A percentile compares a stretch with the other conserved stretches of the same genome.
These are phyloP conservation scores for Eucalyptus sp. DNA, from an alignment of 345 rosid species.

Conservation along the genomic window DNA sequence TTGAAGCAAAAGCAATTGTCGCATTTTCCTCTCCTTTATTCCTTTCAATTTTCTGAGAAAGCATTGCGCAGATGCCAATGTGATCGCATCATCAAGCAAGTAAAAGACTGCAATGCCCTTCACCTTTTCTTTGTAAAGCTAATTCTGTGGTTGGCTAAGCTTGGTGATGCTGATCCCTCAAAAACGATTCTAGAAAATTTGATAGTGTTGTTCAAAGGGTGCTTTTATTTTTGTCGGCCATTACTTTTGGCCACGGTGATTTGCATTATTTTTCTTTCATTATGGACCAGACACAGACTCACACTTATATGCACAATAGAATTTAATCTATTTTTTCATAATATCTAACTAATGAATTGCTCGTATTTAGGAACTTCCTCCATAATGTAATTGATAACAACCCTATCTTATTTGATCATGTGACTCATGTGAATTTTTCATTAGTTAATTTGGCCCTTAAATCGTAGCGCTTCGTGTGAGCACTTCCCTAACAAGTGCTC, in stretches of 20 bases:
- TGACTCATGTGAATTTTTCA: not conserved
- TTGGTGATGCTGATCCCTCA: not conserved
- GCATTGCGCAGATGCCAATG: not conserved
- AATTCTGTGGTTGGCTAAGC: not conserved
- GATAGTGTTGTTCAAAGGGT: too few species aligned
- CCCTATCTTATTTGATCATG: not conserved
- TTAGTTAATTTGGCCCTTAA: not conserved
- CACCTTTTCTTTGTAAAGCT: not conserved
- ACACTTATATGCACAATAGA: not conserved
- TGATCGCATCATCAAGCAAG: not conserved
- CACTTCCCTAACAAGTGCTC: not conserved
- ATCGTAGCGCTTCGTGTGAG: not conserved
- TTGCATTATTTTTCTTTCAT: too few species aligned
- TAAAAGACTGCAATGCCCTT: fast-evolving
- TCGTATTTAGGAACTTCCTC: not conserved
- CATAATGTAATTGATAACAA: too few species aligned
- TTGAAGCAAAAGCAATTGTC: not conserved
- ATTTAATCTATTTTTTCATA: not conserved
- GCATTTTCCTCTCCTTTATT: not conserved
- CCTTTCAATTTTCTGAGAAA: not conserved
- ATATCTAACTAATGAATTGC: not conserved
- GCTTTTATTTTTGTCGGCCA: not conserved
- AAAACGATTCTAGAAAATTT: not conserved
- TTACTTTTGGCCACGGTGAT: not conserved
- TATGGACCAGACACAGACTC: not conserved